Conservation (phyloP, 352 stramenopile species). For the Globisporangium abappressorium region DNA sequence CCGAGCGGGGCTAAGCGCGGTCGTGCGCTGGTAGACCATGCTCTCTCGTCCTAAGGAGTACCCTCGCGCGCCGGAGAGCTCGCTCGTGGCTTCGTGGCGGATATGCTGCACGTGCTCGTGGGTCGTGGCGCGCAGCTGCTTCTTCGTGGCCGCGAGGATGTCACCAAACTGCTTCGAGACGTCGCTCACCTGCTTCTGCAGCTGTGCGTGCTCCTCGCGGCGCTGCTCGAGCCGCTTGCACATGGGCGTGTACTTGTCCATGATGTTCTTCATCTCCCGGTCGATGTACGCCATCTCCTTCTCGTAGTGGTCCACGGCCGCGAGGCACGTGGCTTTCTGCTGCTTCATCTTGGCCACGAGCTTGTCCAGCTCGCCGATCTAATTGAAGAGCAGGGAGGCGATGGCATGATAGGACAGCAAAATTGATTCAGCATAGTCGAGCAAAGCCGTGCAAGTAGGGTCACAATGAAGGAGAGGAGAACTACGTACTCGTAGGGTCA, state of each 20-base stretch:
- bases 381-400: neutral
- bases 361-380: constrained; percentile 77
- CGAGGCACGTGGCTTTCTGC: constrained; percentile 52
- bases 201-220: constrained; percentile 35
- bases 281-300: constrained; percentile 62
- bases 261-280: constrained; percentile 57
- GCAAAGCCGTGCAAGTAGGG: neutral
- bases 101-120: constrained; percentile 66
- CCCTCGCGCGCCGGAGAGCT: constrained; percentile 44
- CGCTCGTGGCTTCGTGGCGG: constrained; percentile 46
- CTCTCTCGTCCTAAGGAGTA: constrained; percentile 58
- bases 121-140: constrained; percentile 40
- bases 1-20: neutral
- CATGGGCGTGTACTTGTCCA: constrained; percentile 62
- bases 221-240: constrained; percentile 57
- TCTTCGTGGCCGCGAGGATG: constrained; percentile 62
- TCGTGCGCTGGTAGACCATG: constrained; percentile 59
- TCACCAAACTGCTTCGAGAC: constrained; percentile 59
- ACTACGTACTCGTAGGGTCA: constrained; percentile 46
- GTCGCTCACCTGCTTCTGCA: constrained; percentile 47
- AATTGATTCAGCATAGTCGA: neutral
- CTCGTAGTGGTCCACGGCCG: constrained; percentile 48
- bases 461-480: neutral
- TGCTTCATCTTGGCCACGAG: constrained; percentile 68
- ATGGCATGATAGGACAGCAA: neutral